Evolutionary conservation across 2,329 filamentous ascomycete species (phyloP).

Genomic region (Venturiaceae sp.): DNA sequence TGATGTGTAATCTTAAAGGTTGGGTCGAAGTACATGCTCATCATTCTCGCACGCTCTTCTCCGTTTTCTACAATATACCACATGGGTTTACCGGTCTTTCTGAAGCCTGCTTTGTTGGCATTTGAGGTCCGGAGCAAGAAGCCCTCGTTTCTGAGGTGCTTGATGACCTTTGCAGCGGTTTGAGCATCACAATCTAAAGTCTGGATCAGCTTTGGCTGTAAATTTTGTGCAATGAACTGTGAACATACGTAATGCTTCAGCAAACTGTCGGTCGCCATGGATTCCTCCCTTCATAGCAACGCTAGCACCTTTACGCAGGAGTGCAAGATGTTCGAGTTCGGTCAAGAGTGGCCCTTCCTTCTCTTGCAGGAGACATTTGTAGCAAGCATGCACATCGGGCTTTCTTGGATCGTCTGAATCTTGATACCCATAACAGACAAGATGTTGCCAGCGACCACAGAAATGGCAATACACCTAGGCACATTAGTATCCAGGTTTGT

Average conservation of each 20-base stretch:
- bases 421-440: conserved; percentile 35
- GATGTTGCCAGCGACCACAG: conserved; percentile 36
- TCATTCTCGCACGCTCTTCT: conserved; percentile 7
- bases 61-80: conserved; percentile 5
- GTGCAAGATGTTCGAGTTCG: conserved; percentile 12
- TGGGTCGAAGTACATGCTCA: conserved; percentile 16
- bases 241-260: conserved; percentile 13
- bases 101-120: conserved; percentile 8
- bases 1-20: conserved; percentile 14
- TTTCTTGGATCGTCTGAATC: conserved; percentile 26
- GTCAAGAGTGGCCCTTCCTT: conserved; percentile 10
- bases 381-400: conserved; percentile 33
- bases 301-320: conserved; percentile 14
- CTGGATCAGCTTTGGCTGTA: background rate
- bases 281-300: conserved; percentile 14
- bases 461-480: conserved; percentile 32
- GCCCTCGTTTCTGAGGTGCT: conserved; percentile 11
- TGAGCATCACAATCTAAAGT: conserved; percentile 14
- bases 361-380: conserved; percentile 30
- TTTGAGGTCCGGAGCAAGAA: conserved; percentile 9
- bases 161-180: conserved; percentile 11
- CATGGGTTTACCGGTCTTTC: conserved; percentile 7
- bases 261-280: conserved; percentile 12
- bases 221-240: background rate
- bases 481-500: background rate